Evolutionary conservation across 2,329 filamentous ascomycete species (phyloP).

Genomic region (Pestalotiopsis sp.): DNA sequence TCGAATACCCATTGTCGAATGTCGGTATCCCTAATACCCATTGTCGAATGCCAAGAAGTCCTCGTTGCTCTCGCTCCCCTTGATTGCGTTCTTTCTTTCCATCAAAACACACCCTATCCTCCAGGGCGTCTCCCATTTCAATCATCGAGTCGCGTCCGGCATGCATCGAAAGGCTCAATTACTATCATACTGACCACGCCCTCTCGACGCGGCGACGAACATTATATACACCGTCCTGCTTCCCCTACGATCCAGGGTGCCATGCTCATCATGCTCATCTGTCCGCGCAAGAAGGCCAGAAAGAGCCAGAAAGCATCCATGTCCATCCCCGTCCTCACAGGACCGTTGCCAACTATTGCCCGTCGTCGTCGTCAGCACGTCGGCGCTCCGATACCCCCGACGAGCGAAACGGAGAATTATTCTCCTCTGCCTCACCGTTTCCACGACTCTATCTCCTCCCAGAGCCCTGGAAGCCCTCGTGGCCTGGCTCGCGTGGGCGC

Average conservation of each 20-base stretch:
- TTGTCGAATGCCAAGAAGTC: not conserved
- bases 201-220: not conserved
- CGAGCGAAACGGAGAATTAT: not conserved
- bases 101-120: not conserved
- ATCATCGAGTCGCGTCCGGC: not conserved
- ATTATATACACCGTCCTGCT: not conserved
- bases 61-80: not conserved
- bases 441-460: not conserved
- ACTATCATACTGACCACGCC: not conserved
- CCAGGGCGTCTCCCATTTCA: not conserved
- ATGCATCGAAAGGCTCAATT: not conserved
- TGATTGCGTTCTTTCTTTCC: not conserved
- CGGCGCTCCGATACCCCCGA: not conserved
- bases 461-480: not conserved
- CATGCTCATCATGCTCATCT: not conserved
- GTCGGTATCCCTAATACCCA: not conserved
- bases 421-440: not conserved
- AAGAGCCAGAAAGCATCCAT: not conserved
- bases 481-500: not conserved
- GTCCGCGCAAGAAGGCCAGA: not conserved
- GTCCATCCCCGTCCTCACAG: not conserved
- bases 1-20: no score
- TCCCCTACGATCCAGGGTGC: not conserved
- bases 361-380: not conserved
- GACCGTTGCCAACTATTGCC: not conserved